phyloP scores from a whole-genome alignment of 208 protist genomes.

The Wallacemonas sp. region DNA sequence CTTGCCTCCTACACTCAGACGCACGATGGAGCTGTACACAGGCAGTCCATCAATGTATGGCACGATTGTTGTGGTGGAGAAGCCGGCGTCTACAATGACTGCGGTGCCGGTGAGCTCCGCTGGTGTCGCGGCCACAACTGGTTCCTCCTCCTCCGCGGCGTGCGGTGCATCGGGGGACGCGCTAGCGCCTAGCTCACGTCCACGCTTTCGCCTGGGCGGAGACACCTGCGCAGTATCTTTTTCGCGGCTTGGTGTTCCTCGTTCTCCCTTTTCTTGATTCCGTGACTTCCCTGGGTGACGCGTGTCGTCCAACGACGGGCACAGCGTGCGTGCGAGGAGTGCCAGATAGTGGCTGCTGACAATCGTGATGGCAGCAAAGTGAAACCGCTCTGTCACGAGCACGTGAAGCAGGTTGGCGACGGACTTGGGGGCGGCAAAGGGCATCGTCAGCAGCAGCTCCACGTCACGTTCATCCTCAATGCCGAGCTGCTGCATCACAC shows the following conservation, averaged over 20 bases:
- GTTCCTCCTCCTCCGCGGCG: not conserved
- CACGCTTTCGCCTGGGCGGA: not conserved
- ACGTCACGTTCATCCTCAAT: conserved; percentile 59
- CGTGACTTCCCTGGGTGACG: no score
- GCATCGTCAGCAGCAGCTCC: conserved; percentile 73
- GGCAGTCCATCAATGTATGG: conserved; percentile 76
- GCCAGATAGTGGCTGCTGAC: conserved; percentile 64
- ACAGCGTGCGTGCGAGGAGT: conserved; percentile 32
- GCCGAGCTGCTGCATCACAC: conserved; percentile 66
- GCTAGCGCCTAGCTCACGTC: not conserved
- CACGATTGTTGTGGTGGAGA: conserved; percentile 69
- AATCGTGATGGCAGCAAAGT: conserved; percentile 67
- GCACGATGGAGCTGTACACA: conserved; percentile 56
- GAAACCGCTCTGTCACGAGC: conserved; percentile 59
- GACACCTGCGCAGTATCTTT: not conserved
- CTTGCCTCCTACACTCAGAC: conserved; percentile 78
- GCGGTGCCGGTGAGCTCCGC: conserved; percentile 17
- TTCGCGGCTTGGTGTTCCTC: not conserved
- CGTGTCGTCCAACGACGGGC: no score
- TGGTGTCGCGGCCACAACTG: no score
- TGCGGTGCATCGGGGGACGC: not conserved
- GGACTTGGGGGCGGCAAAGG: conserved; percentile 57
- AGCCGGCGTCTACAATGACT: conserved; percentile 75
- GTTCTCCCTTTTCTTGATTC: no score
- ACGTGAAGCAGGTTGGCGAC: conserved; percentile 49